These are phyloP conservation scores for Ceratocystiopsis minuta DNA, from an alignment of 2,329 filamentous ascomycete genomes.

Conservation along the genomic window DNA sequence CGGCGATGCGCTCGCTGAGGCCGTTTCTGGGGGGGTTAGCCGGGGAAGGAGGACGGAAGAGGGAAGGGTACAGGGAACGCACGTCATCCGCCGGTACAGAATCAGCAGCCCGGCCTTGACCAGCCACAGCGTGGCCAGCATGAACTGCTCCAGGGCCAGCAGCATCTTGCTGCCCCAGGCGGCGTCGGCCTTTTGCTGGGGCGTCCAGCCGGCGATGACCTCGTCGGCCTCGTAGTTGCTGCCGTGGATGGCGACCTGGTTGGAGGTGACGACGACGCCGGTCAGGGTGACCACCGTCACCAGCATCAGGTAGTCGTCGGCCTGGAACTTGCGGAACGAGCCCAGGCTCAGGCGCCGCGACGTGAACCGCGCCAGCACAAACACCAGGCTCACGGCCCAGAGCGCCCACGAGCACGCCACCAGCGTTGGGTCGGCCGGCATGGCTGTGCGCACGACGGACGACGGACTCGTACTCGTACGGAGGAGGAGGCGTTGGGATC, in stretches of 20 bases:
- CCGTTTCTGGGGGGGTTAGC: slow-evolving; percentile 8
- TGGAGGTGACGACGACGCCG: slow-evolving; percentile 23
- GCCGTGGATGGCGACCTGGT: slow-evolving; percentile 24
- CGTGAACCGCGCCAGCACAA: slow-evolving; percentile 6
- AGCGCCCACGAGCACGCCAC: slow-evolving; percentile 9
- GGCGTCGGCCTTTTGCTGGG: slow-evolving; percentile 21
- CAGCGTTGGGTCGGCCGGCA: too few relatives aligned
- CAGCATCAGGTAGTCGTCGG: slow-evolving; percentile 40
- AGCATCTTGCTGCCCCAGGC: slow-evolving; percentile 36
- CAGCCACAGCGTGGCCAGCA: slow-evolving; percentile 31
- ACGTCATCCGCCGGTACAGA: slow-evolving; percentile 34
- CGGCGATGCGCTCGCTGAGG: slow-evolving; percentile 8
- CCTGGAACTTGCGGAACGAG: slow-evolving; percentile 27
- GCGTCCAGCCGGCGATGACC: slow-evolving; percentile 23
- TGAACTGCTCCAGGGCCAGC: slow-evolving; percentile 33
- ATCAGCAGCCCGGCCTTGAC: slow-evolving; percentile 34
- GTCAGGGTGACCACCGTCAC: slow-evolving; percentile 27
- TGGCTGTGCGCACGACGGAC: too few relatives aligned
- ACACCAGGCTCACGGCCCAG: slow-evolving; percentile 8
- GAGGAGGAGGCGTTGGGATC: too few relatives aligned
- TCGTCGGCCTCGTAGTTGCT: slow-evolving; percentile 25
- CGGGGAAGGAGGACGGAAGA: too few relatives aligned
- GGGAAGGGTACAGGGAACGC: slow-evolving; percentile 8
- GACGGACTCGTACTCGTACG: too few relatives aligned
- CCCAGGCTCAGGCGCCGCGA: slow-evolving; percentile 22